A percentile compares a stretch with the other conserved stretches of the same genome.
Evolutionary conservation across 2,329 filamentous ascomycete genomes (phyloP).

Genomic region (Arthrobotrys musiformis): DNA sequence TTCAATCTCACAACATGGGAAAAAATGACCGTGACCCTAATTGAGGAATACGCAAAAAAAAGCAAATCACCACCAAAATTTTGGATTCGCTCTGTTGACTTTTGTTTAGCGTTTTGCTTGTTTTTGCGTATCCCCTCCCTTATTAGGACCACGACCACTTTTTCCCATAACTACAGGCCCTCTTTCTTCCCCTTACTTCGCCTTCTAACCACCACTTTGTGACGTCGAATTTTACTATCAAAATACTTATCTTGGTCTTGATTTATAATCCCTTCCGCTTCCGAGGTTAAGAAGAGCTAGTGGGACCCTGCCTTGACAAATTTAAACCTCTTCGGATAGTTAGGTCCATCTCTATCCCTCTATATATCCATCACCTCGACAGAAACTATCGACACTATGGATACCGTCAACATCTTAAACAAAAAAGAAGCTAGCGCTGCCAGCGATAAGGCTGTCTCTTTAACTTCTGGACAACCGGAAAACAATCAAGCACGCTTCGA

Average conservation of each 20-base stretch:
- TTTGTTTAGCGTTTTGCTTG: too few relatives aligned
- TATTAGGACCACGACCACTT: too few relatives aligned
- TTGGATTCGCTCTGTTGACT: too few relatives aligned
- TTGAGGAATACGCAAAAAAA: too few relatives aligned
- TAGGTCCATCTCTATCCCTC: background rate
- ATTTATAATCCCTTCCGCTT: background rate
- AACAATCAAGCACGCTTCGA: slow-evolving; percentile 59
- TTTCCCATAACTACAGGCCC: too few relatives aligned
- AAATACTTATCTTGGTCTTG: background rate
- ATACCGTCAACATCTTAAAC: slow-evolving; percentile 68
- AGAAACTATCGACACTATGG: slow-evolving; percentile 62
- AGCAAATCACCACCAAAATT: too few relatives aligned
- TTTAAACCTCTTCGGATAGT: background rate
- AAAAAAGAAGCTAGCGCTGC: slow-evolving; percentile 65
- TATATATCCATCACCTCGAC: background rate
- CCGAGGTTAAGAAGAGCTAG: background rate
- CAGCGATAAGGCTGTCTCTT: slow-evolving; percentile 61
- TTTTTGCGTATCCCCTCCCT: too few relatives aligned
- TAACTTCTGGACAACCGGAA: slow-evolving; percentile 63
- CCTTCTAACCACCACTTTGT: slow-evolving; percentile 20
- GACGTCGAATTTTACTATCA: slow-evolving; percentile 18
- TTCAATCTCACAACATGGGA: too few relatives aligned
- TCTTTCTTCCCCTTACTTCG: slow-evolving; percentile 19
- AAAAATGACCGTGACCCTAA: too few relatives aligned
- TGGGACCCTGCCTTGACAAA: background rate